Base-by-base conservation (phyloP, 139 green algal species). In the Microglena sp. region DNA sequence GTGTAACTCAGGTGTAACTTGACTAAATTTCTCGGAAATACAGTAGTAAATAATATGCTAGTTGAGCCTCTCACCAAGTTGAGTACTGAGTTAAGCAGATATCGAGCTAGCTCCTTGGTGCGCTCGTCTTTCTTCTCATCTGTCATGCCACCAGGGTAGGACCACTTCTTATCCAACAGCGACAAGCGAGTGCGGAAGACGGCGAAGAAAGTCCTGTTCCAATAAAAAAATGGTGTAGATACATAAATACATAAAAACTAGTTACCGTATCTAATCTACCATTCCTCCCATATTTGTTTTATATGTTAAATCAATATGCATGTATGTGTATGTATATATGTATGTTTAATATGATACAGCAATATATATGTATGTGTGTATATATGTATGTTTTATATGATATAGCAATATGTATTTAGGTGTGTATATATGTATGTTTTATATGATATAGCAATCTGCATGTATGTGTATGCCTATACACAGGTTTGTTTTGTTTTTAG, bases 101-200 rank as follows among this genome's bases (percentile, higher is more conserved):
- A 92, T 22, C 56, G 67, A 0, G 83, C 86, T 45, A 90, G 69
- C 4, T 11, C 30, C 1, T 73, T 56, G 2, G 69, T 76, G 11
- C 79, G 69, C 45, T 53, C 64, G 22, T 44, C 66, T 46, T 80
- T 71, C 70, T 78, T 83, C 27, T 80, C 84, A 5, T 87, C 78
- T 18, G 72, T 80, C 54, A 86, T 82, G 2, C 84, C 85, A 43
- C 83, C 85, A 4, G 74, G 27, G 68, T 95, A 95, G 8, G 60
- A 79, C 86, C 89, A 93, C 60, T 87, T 87, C 61, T 88, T 68
- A 33, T 96, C 85, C n/a, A 91, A 68, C 58, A 94, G 75, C 43
- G 55, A 93, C n/a, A 94, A 74, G 21, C 78, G 78, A 0, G 77
- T 50, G 1, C 90, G 75, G 71, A 93, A 80, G 6, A 70, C 30